These are phyloP conservation scores for Zygoascus ofunaensis DNA, from an alignment of 805 yeast species.

Conservation along the genomic window DNA sequence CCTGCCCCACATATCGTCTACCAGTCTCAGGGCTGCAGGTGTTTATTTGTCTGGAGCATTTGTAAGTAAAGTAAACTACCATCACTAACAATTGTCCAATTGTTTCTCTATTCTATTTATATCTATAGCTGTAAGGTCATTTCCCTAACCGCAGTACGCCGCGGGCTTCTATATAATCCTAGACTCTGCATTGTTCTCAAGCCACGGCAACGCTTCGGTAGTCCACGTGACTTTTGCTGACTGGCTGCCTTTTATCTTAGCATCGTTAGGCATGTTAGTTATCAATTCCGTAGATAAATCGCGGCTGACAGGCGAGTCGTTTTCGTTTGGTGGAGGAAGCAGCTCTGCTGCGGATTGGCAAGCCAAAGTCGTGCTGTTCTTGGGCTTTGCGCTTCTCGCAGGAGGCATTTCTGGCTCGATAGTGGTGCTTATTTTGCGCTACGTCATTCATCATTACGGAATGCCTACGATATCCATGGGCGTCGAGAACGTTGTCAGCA, in stretches of 20 bases:
- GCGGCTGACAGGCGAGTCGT: slow-evolving; percentile 35
- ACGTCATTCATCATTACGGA: slow-evolving; percentile 63
- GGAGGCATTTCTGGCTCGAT: slow-evolving; percentile 91
- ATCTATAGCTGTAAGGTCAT: too few species aligned
- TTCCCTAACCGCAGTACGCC: slow-evolving; percentile 10
- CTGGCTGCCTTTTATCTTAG: slow-evolving; percentile 90
- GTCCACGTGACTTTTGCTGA: slow-evolving; percentile 88
- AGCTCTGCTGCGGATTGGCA: slow-evolving; percentile 67
- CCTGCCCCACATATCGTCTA: slow-evolving; percentile 57
- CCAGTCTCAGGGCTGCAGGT: slow-evolving; percentile 59
- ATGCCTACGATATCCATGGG: slow-evolving; percentile 96
- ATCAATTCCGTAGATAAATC: slow-evolving; percentile 63
- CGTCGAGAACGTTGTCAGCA: slow-evolving; percentile 72
- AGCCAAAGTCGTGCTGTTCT: slow-evolving; percentile 78
- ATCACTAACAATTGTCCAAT: too few species aligned
- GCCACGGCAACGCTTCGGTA: slow-evolving; percentile 71
- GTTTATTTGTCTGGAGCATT: slow-evolving; percentile 47
- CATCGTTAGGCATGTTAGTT: slow-evolving; percentile 81
- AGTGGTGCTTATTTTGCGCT: slow-evolving; percentile 79
- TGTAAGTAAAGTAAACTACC: slow-evolving; percentile 22
- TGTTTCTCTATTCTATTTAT: too few species aligned
- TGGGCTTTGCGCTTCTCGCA: slow-evolving; percentile 88
- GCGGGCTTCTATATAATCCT: slow-evolving; percentile 79
- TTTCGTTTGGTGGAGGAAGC: slow-evolving; percentile 30
- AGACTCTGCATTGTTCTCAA: slow-evolving; percentile 82